These are phyloP conservation scores for Myrica gale DNA, from an alignment of 306 rosid species.

Conservation along the genomic window DNA sequence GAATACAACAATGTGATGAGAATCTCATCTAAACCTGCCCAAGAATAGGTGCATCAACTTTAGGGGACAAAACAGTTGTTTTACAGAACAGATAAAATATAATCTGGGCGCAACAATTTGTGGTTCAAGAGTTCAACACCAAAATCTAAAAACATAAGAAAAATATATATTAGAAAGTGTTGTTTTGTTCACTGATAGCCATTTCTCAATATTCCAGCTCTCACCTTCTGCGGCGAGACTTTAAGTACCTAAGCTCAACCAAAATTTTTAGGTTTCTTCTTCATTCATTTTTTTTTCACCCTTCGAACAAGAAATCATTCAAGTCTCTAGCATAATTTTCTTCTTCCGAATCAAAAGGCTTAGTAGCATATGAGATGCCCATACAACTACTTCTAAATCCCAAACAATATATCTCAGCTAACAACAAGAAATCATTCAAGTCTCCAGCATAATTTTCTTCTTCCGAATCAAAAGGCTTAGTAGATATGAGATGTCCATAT, in stretches of 20 bases:
- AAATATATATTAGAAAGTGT: neutral
- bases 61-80: neutral
- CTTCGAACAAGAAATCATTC: neutral
- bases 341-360: neutral
- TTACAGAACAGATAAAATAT: conserved; percentile 14
- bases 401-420: too few relatives aligned
- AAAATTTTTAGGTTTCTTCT: neutral
- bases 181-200: too few relatives aligned
- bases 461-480: too few relatives aligned
- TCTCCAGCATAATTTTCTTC: too few relatives aligned
- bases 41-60: conserved; percentile 19
- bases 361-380: neutral
- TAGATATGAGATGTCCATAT: too few relatives aligned
- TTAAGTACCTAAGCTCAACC: too few relatives aligned
- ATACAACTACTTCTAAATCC: too few relatives aligned
- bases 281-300: neutral
- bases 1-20: conserved; percentile 29
- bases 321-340: neutral
- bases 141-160: neutral
- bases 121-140: neutral
- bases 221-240: too few relatives aligned
- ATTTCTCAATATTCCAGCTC: too few relatives aligned
- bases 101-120: neutral
- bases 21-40: conserved; percentile 48
- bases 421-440: too few relatives aligned